Conservation (phyloP, 2,329 filamentous ascomycete species). For the Fonsecaea pedrosoi region DNA sequence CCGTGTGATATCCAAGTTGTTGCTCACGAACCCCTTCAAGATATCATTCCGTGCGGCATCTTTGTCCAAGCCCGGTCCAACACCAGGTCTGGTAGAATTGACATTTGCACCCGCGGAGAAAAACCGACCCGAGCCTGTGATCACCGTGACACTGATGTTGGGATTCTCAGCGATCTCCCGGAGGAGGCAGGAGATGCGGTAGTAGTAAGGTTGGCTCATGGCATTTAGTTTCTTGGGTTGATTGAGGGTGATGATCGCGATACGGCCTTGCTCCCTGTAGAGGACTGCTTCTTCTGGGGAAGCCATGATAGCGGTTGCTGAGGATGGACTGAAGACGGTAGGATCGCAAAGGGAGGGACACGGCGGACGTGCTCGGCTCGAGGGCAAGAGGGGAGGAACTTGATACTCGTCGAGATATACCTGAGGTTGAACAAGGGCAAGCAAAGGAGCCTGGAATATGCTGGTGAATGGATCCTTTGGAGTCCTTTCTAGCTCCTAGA, state of each 20-base stretch:
- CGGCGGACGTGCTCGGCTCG: not conserved
- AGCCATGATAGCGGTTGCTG: slow-evolving; percentile 25
- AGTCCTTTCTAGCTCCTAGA: not conserved
- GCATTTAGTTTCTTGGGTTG: slow-evolving; percentile 88
- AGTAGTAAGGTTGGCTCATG: slow-evolving; percentile 74
- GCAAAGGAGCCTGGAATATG: not conserved
- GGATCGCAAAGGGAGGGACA: not conserved
- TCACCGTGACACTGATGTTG: slow-evolving; percentile 81
- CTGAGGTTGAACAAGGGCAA: not conserved
- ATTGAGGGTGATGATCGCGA: slow-evolving; percentile 86
- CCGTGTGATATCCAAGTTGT: slow-evolving; percentile 88
- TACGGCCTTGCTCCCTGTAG: slow-evolving; percentile 69
- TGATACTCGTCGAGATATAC: not conserved
- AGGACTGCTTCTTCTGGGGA: slow-evolving; percentile 57
- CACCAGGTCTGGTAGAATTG: slow-evolving; percentile 58
- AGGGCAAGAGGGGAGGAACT: not conserved
- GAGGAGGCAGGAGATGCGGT: slow-evolving; percentile 73
- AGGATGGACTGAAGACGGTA: not conserved
- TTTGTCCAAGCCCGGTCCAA: slow-evolving; percentile 50
- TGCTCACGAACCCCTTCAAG: slow-evolving; percentile 75
- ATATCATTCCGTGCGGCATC: slow-evolving; percentile 61
- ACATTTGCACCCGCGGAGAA: slow-evolving; percentile 94
- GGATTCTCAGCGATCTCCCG: slow-evolving; percentile 78
- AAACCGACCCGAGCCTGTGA: slow-evolving; percentile 78
- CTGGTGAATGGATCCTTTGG: not conserved